Conservation (phyloP, 305 asterid species). For the Rubia balearica region DNA sequence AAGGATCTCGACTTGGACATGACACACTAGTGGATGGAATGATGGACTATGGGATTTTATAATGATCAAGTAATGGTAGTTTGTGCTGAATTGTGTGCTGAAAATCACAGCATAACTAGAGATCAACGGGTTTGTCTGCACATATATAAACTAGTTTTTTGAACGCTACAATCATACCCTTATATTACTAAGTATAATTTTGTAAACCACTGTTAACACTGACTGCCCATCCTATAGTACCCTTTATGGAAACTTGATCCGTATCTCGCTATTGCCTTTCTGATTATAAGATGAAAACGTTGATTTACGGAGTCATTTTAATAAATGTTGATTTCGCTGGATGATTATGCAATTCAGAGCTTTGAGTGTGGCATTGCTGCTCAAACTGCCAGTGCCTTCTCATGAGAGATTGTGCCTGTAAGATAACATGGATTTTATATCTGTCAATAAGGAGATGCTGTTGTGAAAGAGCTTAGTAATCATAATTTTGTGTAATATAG, state of each 20-base stretch:
- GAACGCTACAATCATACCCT: background rate
- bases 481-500: constrained; percentile 38
- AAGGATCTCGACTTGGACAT: constrained; percentile 97
- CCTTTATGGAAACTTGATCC: constrained; percentile 3
- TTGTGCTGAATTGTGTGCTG: constrained; percentile 95
- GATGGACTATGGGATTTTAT: constrained; percentile 98
- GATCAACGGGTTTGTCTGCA: constrained; percentile 72
- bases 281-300: background rate
- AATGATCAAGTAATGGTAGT: constrained; percentile 94
- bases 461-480: constrained; percentile 14
- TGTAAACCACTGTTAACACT: background rate
- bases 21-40: constrained; percentile 97
- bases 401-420: constrained; percentile 96
- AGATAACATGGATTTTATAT: constrained; percentile 28
- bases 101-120: constrained; percentile 68
- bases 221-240: background rate
- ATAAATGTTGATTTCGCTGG: constrained; percentile 35
- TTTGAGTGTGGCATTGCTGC: constrained; percentile 98
- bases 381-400: constrained; percentile 66
- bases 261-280: background rate
- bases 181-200: background rate
- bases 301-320: background rate
- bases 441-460: constrained; percentile 9
- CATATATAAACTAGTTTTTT: background rate
- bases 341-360: constrained; percentile 79